Base-by-base conservation (phyloP, 2,329 filamentous ascomycete genomes). In the Trichoderma arundinaceum region DNA sequence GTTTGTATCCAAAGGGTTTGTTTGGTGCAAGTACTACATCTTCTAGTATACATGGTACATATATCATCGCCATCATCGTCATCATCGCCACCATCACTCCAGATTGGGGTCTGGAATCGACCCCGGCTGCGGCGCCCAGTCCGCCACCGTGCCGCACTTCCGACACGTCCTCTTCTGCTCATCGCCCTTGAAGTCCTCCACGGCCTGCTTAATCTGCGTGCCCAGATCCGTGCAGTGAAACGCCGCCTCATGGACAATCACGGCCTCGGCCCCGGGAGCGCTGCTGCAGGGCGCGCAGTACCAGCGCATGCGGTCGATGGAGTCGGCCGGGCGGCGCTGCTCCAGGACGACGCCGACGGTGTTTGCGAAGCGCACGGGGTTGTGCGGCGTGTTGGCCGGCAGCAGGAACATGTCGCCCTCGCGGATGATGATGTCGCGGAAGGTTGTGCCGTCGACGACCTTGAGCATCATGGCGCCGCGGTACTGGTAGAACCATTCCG, bases 401-500 rank as follows among this genome's bases (percentile, higher is more conserved):
- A 99, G 86, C 4, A 98, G 83, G 78, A 97, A 98, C 86, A 98
- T 91, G 71, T 95, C 93, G 69, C 94, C 94, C 80, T 98, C 92
- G 73, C 89, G 86, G 80, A 98, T 97, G 74, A 93, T 84, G 69
- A 98, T 87, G 79, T 98, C 94, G 70, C 88, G 86, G 79, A 96
- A 96, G 54, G 80, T 67, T 76, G 83, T 77, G 66, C 83, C 78
- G 68, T 97, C 92, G 69, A 97, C 91, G 15, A 95, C 91, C 77
- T 96, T 96, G 71, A 99, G 90, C 66, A 95, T 84, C 94, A 98
- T 97, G 70, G 90, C 89, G 70, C 95, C 95, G 73, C 89, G 89
- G 85, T 97, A 88, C 79, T 98, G 94, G 84, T 95, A 98, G 87
- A 98, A 99, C 90, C 94, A 98, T 79, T 98, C 95, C 12, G 95